These are phyloP conservation scores for Candida pseudoglaebosa DNA, from an alignment of 805 yeast genomes.

Conservation along the genomic window DNA sequence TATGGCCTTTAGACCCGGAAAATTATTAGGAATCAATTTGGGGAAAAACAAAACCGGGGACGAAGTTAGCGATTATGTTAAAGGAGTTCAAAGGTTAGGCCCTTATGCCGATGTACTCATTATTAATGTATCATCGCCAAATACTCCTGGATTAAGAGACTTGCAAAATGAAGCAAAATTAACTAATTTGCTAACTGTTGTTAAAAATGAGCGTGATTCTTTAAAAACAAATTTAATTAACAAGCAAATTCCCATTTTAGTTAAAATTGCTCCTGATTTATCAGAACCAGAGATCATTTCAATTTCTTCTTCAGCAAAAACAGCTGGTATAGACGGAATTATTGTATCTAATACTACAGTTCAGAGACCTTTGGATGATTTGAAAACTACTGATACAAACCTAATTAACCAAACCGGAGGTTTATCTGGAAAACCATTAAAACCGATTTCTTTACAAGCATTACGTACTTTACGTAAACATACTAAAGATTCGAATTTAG, in stretches of 20 bases:
- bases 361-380: conserved; percentile 59
- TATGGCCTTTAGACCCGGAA: conserved; percentile 57
- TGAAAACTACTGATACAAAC: conserved; percentile 44
- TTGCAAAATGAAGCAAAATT: conserved; percentile 76
- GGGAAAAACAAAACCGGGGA: conserved; percentile 94
- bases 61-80: conserved; percentile 78
- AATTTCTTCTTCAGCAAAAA: conserved; percentile 76
- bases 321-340: conserved; percentile 82
- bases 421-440: conserved; percentile 86
- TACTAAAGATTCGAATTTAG: conserved; percentile 68
- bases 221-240: conserved; percentile 40
- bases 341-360: conserved; percentile 91
- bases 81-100: conserved; percentile 80
- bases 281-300: conserved; percentile 74
- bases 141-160: conserved; percentile 91
- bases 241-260: conserved; percentile 72
- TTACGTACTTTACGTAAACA: conserved; percentile 67
- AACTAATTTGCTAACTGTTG: conserved; percentile 59
- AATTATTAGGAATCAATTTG: conserved; percentile 74
- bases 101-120: conserved; percentile 84
- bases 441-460: conserved; percentile 72
- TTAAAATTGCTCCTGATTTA: conserved; percentile 92
- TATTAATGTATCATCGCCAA: conserved; percentile 90
- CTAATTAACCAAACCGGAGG: conserved; percentile 73
- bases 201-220: conserved; percentile 62